These are phyloP conservation scores for Cercospora brassicicola DNA, from an alignment of 2,329 filamentous ascomycete genomes.

Conservation along the genomic window DNA sequence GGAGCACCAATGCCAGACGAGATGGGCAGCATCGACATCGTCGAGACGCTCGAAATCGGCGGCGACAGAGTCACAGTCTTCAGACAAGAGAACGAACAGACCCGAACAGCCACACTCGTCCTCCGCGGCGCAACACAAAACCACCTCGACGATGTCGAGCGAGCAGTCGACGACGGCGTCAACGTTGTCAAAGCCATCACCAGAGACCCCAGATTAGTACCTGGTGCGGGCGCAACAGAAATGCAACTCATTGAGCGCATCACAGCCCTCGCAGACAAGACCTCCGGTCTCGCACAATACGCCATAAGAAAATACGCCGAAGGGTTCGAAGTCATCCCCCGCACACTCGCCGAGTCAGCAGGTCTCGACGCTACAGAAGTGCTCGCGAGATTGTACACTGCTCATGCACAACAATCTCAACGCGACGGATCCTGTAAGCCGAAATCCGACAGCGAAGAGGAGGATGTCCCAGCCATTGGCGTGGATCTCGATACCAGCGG, in stretches of 20 bases:
- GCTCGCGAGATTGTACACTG: constrained; percentile 85
- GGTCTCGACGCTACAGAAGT: constrained; percentile 97
- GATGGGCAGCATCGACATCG: constrained; percentile 91
- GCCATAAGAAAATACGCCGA: constrained; percentile 97
- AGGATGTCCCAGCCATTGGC: constrained; percentile 83
- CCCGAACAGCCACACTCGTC: constrained; percentile 89
- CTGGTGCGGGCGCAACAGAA: constrained; percentile 91
- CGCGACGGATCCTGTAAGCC: constrained; percentile 9
- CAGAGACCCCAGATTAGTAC: constrained; percentile 84
- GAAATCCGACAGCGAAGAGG: constrained; percentile 55
- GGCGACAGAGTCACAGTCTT: constrained; percentile 98
- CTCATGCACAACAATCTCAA: constrained; percentile 56
- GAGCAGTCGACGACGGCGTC: constrained; percentile 95
- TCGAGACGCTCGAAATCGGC: constrained; percentile 96
- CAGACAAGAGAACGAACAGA: constrained; percentile 89
- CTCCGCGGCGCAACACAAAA: constrained; percentile 96
- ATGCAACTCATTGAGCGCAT: constrained; percentile 91
- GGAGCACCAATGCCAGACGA: constrained; percentile 99
- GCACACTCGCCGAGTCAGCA: constrained; percentile 90
- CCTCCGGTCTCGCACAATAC: constrained; percentile 88
- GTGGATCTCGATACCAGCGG: constrained; percentile 92
- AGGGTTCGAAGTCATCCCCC: constrained; percentile 94
- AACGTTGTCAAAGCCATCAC: constrained; percentile 99
- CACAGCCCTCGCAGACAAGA: constrained; percentile 86
- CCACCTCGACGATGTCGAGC: constrained; percentile 94